These are phyloP conservation scores for Striga asiatica DNA, from an alignment of 257 asterid species.

Conservation along the genomic window DNA sequence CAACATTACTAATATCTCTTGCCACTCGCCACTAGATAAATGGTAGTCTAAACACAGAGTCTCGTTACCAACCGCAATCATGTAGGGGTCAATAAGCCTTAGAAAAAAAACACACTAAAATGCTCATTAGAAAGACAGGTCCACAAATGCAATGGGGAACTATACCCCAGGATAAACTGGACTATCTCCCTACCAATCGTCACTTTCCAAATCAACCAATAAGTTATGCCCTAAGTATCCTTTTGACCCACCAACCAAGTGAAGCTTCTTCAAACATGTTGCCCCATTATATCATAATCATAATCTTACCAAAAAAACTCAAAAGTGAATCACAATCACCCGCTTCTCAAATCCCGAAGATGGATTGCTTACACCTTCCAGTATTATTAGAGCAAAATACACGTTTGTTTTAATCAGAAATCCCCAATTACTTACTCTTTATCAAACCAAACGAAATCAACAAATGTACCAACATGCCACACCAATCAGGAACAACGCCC, in stretches of 20 bases:
- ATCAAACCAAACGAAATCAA: slow-evolving; percentile 10
- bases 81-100: background rate
- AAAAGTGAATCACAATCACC: background rate
- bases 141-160: background rate
- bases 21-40: no score
- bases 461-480: background rate
- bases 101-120: background rate
- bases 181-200: background rate
- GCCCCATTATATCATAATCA: background rate
- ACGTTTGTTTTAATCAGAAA: background rate
- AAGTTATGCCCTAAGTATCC: background rate
- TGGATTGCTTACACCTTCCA: slow-evolving; percentile 5
- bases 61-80: no score
- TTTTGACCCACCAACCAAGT: background rate
- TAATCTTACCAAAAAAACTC: background rate
- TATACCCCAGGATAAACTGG: background rate
- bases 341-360: slow-evolving; percentile 4
- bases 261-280: background rate
- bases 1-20: no score
- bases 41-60: no score
- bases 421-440: background rate
- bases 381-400: no score
- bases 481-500: slow-evolving; percentile 6
- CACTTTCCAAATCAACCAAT: background rate
- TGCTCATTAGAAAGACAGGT: background rate